Evolutionary conservation across 129 eudicot genomes (phyloP), one percentile per base, ranked within the genome.

Genomic region (Apium graveolens): DNA sequence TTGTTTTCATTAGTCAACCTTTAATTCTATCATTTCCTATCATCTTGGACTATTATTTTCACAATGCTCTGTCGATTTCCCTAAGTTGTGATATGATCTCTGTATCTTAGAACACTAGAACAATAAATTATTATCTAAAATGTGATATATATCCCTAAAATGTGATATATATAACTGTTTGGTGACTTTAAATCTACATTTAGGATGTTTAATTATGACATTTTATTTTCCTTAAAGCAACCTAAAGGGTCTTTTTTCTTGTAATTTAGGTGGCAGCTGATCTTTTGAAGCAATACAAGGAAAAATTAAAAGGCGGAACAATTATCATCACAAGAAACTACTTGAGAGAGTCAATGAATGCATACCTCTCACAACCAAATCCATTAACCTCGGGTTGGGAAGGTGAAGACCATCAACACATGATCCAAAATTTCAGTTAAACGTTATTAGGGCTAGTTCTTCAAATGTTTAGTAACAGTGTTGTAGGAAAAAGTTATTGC

Each of bases 311-410:
- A 82, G 98, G 98, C 37, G 98, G 97, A 42, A 86, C 96, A 11
- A 78, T 91, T 51, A 35, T 91, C 0, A 91, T 84, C 63, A 91
- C 98, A n/a, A 91, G 98, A 97, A 94, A 89, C 87, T 94, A 94
- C 86, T 82, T 94, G 85, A 90, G 88, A 85, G 93, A 91, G 78
- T 91, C 98, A 21, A 94, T 94, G 98, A 90, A 87, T 81, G 78
- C 93, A 1, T 94, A 91, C 85, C 91, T 94, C 29, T 82, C 97
- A 38, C 96, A 89, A 85, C 98, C 98, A 24, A 94, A 94, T 62
- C 98, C 98, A 0, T 96, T 91, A n/a, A 94, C 93, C 4, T 80
- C 90, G 70, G 84, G 97, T 76, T 94, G 98, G 98, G 97, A 94
- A 90, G 85, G 97, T 34, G 92, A 85, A 87, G 91, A 90, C 81